These are phyloP conservation scores for Flaveria bidentis DNA, from an alignment of 129 eudicot genomes.

Conservation along the genomic window DNA sequence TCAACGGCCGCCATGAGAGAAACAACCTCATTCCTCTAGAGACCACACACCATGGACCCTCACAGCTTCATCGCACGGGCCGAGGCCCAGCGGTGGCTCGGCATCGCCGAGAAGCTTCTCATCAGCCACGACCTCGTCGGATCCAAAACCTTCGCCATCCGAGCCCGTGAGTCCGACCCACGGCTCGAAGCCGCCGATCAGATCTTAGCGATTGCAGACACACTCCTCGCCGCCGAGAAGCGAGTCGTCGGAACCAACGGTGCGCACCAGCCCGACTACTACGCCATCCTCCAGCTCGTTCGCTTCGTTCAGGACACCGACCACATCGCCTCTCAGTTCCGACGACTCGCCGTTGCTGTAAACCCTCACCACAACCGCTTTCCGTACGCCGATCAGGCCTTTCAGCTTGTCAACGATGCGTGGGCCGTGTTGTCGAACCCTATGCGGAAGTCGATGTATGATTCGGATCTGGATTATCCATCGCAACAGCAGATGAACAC, in stretches of 20 bases:
- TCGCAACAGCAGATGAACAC: conserved; percentile 41
- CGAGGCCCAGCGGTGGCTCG: conserved; percentile 84
- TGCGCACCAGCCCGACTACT: conserved; percentile 56
- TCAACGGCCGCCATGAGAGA: conserved; percentile 19
- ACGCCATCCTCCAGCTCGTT: conserved; percentile 67
- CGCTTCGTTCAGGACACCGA: conserved; percentile 53
- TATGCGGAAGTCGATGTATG: conserved; percentile 65
- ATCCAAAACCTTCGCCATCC: conserved; percentile 81
- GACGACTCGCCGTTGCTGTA: conserved; percentile 49
- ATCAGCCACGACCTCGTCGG: conserved; percentile 67
- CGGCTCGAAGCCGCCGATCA: conserved; percentile 64
- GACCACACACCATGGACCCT: conserved; percentile 50
- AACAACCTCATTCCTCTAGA: conserved; percentile 15
- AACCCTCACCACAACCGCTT: conserved; percentile 33
- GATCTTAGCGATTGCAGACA: conserved; percentile 75
- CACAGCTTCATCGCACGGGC: conserved; percentile 55
- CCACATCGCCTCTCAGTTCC: conserved; percentile 62
- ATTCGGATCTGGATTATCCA: conserved; percentile 49
- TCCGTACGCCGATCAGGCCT: conserved; percentile 68
- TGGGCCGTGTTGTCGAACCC: conserved; percentile 74
- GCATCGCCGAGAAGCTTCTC: conserved; percentile 80
- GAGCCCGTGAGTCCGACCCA: conserved; percentile 90
- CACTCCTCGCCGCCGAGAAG: conserved; percentile 72
- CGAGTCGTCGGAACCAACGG: conserved; percentile 46
- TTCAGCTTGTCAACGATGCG: conserved; percentile 67